A percentile compares a stretch with the other conserved stretches of the same genome.
These are phyloP conservation scores for Dictyostelium purpureum DNA, from an alignment of 78 protist species.

Conservation along the genomic window DNA sequence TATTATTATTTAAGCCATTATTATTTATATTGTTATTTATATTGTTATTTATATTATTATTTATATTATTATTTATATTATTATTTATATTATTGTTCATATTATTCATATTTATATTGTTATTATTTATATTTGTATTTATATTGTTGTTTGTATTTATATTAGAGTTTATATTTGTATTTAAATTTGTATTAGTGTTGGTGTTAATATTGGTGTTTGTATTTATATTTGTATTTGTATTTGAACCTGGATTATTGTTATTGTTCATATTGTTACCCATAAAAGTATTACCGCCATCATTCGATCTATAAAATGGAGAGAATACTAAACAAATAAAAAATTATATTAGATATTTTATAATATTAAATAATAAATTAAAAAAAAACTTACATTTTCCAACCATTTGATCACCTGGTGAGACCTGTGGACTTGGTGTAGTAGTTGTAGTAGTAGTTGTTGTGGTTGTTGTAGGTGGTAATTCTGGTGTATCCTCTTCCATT, in stretches of 20 bases:
- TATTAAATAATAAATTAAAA: not conserved
- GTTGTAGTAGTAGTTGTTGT: not conserved
- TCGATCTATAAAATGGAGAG: slow-evolving; percentile 15
- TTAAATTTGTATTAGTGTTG: not conserved
- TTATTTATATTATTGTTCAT: not conserved
- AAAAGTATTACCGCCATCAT: too few relatives aligned
- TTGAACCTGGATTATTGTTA: not conserved
- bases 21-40: not conserved
- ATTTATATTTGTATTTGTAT: not conserved
- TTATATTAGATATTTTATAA: not conserved
- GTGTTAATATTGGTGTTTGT: not conserved
- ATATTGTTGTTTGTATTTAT: not conserved
- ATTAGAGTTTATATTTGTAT: not conserved
- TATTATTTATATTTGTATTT: too few relatives aligned
- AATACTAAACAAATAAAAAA: not conserved
- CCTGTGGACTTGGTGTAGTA: not conserved
- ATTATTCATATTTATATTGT: not conserved
- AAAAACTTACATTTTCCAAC: not conserved
- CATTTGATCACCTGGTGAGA: not conserved
- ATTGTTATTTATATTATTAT: not conserved
- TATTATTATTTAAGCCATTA: too few relatives aligned
- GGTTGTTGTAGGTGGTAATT: not conserved
- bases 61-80: not conserved
- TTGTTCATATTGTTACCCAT: not conserved
- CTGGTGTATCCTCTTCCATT: not conserved